These are phyloP conservation scores for Coemansia sp. DNA, from an alignment of 192 early-diverging fungal species.

Conservation along the genomic window DNA sequence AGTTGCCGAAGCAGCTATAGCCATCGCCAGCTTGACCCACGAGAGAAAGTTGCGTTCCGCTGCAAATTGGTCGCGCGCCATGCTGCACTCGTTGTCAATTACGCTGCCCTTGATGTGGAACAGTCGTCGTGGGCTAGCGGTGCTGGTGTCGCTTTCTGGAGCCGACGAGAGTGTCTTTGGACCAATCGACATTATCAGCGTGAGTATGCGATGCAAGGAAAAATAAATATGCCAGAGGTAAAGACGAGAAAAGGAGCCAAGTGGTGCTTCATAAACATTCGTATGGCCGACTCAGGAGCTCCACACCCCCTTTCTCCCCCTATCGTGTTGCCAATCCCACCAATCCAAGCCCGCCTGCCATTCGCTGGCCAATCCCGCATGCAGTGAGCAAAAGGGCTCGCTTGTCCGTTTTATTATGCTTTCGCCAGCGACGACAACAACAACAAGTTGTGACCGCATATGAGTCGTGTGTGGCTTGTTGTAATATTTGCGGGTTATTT, in stretches of 20 bases:
- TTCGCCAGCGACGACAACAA: background rate
- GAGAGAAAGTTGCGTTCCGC: constrained; percentile 47
- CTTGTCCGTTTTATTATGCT: background rate
- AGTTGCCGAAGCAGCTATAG: constrained; percentile 14
- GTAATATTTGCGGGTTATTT: background rate
- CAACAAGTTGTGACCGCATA: background rate
- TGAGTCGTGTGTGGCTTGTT: constrained; percentile 1
- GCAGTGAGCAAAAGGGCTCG: background rate
- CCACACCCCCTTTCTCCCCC: too few species aligned
- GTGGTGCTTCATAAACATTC: too few species aligned
- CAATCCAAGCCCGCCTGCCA: background rate
- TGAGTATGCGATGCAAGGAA: background rate
- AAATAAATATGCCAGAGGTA: too few species aligned
- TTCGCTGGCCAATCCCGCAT: background rate
- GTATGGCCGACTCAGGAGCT: too few species aligned
- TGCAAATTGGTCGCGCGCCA: constrained; percentile 52
- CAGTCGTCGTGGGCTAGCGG: background rate
- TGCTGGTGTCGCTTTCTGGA: background rate
- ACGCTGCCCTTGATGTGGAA: constrained; percentile 7
- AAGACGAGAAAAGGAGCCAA: background rate
- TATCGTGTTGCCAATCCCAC: too few species aligned
- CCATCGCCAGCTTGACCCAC: constrained; percentile 43
- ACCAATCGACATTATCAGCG: background rate
- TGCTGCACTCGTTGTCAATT: constrained; percentile 43
- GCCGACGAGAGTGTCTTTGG: background rate